Base-by-base conservation (phyloP, 1,139 yeast species). In the Lodderomyces jiufengensis region DNA sequence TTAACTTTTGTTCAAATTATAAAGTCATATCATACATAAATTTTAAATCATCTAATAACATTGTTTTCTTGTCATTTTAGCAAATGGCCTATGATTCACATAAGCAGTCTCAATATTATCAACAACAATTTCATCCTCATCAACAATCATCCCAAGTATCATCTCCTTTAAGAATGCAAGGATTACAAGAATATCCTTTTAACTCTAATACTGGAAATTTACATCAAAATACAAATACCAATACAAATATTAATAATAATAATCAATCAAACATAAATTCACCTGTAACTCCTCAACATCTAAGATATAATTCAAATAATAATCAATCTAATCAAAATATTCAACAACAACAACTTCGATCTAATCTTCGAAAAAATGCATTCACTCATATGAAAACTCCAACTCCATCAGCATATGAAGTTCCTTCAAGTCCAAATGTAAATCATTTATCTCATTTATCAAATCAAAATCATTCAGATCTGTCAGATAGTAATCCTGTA, bases 351-450 rank as follows among this genome's bases (percentile, higher is more conserved):
- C 27, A 36, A 12, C 20, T 16, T 27, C 39, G 36, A 24, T 25
- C 39, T 11, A 32, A 24, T 20, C 31, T 20, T 12, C 41, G 44
- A 22, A 41, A 43, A 30, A 38, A 34, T 34, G 33, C 33, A 5
- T 15, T 34, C 20, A 45, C 41, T 12, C 43, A 39, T 18, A 52
- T 48, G 40, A 64, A 63, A 37, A 68, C 74, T 9, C 73, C 74
- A 2, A 63, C 73, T 0, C 71, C 71, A 12, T 60, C 71, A 11
- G 50, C 66, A 10, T 67, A 64, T 48, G 74, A 68, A 24, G 61
- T 68, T 9, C 75, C 75, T 3, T 58, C 65, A 14, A 61, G 69
- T 41, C 74, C 75, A 10, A 61, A 54, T 35, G 54, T 54, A 22
- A 59, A 59, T 40, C 59, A 54, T n/a, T 46, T 56, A 40, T 50